Conservation (phyloP, 768 basidiomycete species). For the Termitomyces sp. region DNA sequence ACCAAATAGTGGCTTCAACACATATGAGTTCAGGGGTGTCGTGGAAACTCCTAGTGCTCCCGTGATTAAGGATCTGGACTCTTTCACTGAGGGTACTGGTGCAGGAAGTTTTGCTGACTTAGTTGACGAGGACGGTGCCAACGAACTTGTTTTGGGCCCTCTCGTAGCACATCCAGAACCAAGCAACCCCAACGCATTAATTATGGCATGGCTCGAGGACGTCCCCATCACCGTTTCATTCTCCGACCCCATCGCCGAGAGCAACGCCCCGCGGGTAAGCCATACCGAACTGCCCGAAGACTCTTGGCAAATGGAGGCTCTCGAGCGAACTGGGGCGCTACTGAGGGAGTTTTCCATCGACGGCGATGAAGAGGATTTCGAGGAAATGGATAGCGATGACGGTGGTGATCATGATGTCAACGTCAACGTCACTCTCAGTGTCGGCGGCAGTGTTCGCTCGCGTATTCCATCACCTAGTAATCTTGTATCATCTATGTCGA, state of each 20-base stretch:
- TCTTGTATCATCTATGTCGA: conserved; percentile 10
- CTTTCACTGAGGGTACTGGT: conserved; percentile 56
- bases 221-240: conserved; percentile 16
- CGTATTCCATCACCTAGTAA: conserved; percentile 8
- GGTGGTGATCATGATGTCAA: not conserved
- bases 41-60: conserved; percentile 39
- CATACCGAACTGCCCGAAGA: conserved; percentile 13
- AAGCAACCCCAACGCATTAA: conserved; percentile 22
- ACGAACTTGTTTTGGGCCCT: conserved; percentile 24
- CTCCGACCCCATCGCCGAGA: conserved; percentile 14
- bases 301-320: conserved; percentile 3
- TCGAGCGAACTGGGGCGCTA: conserved; percentile 10
- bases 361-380: conserved; percentile 2
- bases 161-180: conserved; percentile 27
- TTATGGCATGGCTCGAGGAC: conserved; percentile 40
- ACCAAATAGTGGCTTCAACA: conserved; percentile 8
- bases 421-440: not conserved
- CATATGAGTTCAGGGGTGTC: conserved; percentile 1
- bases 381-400: not conserved
- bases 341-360: conserved; percentile 8
- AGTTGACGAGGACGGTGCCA: conserved; percentile 28
- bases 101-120: conserved; percentile 46
- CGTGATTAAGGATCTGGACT: conserved; percentile 48
- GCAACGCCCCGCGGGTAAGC: conserved; percentile 9
- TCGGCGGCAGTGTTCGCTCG: not conserved